Base-by-base conservation (phyloP, 306 rosid species). In the Purshia tridentata region DNA sequence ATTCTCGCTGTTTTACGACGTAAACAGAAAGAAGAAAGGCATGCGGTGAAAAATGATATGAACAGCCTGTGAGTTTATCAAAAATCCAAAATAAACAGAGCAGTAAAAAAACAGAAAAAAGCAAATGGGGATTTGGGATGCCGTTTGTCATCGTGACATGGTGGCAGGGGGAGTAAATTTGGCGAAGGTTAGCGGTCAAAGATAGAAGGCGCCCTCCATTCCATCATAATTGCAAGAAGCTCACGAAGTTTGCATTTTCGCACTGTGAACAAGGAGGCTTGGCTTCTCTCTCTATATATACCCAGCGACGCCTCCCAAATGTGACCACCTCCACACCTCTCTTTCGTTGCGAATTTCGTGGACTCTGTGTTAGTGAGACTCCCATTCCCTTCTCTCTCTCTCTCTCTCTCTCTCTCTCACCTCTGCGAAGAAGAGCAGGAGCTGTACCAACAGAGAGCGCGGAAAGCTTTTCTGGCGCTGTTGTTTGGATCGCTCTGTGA, bases 181-280 rank as follows among this genome's bases (percentile, higher is more conserved):
- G 6, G 6, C 2, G 9, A 63, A 18, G 61, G 13, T 10, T 12
- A 15, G 37, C 50, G 67, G 81, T 77, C 81, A 77, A 70, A 62
- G 51, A 42, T 53, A 22, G 71, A 14, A 63, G 68, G 50, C 76
- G 76, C 9, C 41, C 69, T 53, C 49, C 57, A 9, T 18, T 29
- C 2, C 46, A 6, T 14, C 44, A 20, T 23, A 46, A n/a, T 19
- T 49, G 57, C 35, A 39, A 47, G 67, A 61, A 22, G 23, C 47
- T n/a, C 70, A 41, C 70, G 4, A 50, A 58, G 50, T 56, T 22
- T 63, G 75, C 78, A 55, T 77, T 77, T 75, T 14, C 42, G 73
- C 11, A 16, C 65, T 58, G 65, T 6, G 44, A 49, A 1, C 6
- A 11, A 41, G 11, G 16, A 2, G 18, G 35, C 35, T 29, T 29